Conservation (phyloP, 805 yeast species). For the Candida morakotiae region DNA sequence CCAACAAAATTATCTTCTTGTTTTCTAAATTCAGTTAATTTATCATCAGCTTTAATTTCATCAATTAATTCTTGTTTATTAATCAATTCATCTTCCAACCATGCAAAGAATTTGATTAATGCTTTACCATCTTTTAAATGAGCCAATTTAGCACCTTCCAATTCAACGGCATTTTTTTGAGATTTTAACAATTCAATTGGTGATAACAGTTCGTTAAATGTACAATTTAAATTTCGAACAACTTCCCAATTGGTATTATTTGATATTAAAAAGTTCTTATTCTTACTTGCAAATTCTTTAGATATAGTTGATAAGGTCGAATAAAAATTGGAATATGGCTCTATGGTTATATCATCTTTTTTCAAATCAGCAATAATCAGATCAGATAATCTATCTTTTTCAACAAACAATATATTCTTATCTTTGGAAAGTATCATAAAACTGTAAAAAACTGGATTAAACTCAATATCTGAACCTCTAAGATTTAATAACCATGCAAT, state of each 20-base stretch:
- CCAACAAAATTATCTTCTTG: conserved; percentile 52
- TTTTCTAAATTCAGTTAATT: conserved; percentile 33
- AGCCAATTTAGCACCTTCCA: conserved; percentile 47
- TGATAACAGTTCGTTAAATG: conserved; percentile 27
- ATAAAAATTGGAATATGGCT: conserved; percentile 46
- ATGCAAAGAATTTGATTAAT: conserved; percentile 47
- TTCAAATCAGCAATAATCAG: conserved; percentile 22
- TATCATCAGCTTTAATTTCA: conserved; percentile 59
- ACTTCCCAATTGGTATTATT: conserved; percentile 38
- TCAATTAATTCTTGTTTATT: conserved; percentile 39
- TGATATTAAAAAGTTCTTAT: conserved; percentile 29
- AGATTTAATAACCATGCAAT: conserved; percentile 76
- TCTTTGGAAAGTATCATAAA: conserved; percentile 30
- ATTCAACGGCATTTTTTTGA: conserved; percentile 46
- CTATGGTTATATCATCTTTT: conserved; percentile 23
- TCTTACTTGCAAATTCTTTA: conserved; percentile 25
- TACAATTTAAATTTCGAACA: conserved; percentile 28
- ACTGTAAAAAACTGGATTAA: conserved; percentile 50
- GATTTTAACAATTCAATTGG: conserved; percentile 50
- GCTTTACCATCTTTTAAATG: conserved; percentile 61
- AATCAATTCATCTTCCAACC: conserved; percentile 54
- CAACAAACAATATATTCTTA: conserved; percentile 38
- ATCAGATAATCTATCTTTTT: conserved; percentile 35
- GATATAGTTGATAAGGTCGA: conserved; percentile 36
- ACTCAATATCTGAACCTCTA: conserved; percentile 53